Evolutionary conservation across 2,329 filamentous ascomycete genomes (phyloP), one percentile per base, ranked within the genome.

Genomic region (Colletotrichum cuscutae): DNA sequence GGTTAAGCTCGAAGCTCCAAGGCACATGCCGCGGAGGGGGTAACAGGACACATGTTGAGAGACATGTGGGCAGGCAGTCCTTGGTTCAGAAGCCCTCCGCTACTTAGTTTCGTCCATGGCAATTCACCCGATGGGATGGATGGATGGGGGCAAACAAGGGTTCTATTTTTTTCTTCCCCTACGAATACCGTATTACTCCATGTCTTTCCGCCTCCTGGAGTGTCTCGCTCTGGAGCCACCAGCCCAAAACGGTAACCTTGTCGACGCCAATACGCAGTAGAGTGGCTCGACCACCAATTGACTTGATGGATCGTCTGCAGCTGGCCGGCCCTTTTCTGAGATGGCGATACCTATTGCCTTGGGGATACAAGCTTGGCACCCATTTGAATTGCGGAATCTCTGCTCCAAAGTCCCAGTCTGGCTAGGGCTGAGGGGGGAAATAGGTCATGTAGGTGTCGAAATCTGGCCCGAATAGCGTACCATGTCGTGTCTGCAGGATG

Each of bases 21-120:
- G 37, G 58, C 35, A 26, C 37, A 46, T 53, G 53, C 42, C 24
- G 59, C 54, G 30, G 46, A 53, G 26, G 24, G 28, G 19, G 63
- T 53, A 59, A 59, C 30, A 46, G 58, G 58, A 68, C 53, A 63
- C 58, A 58, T 68, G 28, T 68, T 24, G 30, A 26, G 58, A 22
- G 61, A 46, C 42, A 59, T 65, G 49, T 24, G 57, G 22, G 12
- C n/a, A 52, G 42, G 60, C 60, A n/a, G 19, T 46, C 63, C 32
- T 56, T 67, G 46, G 52, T 13, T 49, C 11, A 32, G n/a, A 35
- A 69, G 11, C 26, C 35, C 54, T 59, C 26, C 68, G 54, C 42
- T 32, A 59, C 26, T 13, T 42, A 42, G 5, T 15, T 15, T 42
- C 1, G 37, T 42, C 32, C 11, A 12, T 15, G 13, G 5, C 13